Conservation (phyloP, 1,284 basidiomycete species). For the Hypsizygus ulmarius region DNA sequence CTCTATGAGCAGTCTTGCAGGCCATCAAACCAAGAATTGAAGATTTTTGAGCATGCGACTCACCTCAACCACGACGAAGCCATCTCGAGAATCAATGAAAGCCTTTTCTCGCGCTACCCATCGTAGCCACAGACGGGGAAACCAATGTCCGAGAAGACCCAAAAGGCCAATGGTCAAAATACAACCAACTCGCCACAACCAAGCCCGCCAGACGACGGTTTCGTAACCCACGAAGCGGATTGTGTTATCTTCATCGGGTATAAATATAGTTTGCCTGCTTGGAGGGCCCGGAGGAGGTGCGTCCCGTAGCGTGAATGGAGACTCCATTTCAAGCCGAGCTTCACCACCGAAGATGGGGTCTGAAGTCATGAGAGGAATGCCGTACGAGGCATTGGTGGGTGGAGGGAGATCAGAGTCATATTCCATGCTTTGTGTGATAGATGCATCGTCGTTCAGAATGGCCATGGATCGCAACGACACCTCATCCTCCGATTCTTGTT, state of each 20-base stretch:
- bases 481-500: conserved; percentile 58
- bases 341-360: conserved; percentile 82
- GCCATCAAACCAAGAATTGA: conserved; percentile 15
- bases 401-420: conserved; percentile 69
- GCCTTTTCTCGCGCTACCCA: conserved; percentile 85
- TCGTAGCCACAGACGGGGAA: conserved; percentile 86
- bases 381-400: conserved; percentile 45
- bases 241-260: conserved; percentile 89
- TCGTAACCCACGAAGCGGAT: conserved; percentile 92
- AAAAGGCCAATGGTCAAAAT: conserved; percentile 74
- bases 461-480: conserved; percentile 28
- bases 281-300: conserved; percentile 74
- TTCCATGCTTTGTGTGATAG: conserved; percentile 54
- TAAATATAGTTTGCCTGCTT: conserved; percentile 83
- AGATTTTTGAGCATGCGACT: conserved; percentile 26
- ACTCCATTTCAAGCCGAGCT: conserved; percentile 75
- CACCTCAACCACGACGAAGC: conserved; percentile 90
- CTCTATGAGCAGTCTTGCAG: conserved; percentile 74
- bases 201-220: conserved; percentile 59
- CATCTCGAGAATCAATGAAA: conserved; percentile 71
- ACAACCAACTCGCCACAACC: conserved; percentile 75
- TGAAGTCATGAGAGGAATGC: conserved; percentile 63
- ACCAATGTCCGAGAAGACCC: conserved; percentile 89
- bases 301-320: conserved; percentile 53
- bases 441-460: conserved; percentile 36